Evolutionary conservation across 2,329 filamentous ascomycete genomes (phyloP), one percentile per base, ranked within the genome.

Genomic region (Hymenoscyphus scutula): DNA sequence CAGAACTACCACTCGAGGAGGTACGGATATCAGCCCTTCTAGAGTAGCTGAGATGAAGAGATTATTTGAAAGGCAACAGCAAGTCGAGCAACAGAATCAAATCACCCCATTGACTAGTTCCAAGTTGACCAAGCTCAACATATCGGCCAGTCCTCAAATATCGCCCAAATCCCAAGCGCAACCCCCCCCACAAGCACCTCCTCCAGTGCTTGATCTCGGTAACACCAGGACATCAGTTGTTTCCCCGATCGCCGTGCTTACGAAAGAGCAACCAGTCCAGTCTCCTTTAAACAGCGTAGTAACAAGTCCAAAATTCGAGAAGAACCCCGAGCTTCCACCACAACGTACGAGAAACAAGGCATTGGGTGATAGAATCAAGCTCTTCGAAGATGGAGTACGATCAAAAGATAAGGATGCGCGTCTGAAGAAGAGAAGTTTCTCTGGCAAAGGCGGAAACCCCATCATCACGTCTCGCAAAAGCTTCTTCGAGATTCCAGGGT

Each of bases 31-130:
- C 17, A 60, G 23, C 45, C 27, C 53, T 37, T 37, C 53, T n/a
- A 71, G 65, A 53, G 68, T 72, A 15, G 61, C 65, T n/a, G 69
- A 65, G 51, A 70, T 70, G 63, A 70, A 60, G 32, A 67, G 60
- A 48, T 32, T 65, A 8, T 72, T 72, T 56, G 69, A 72, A 32
- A 60, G 51, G 11, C 48, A 15, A 51, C 62, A 54, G 53, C 41
- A 27, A 32, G 11, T 11, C 23, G 30, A 34, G 54, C 17, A 19
- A 7, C 19, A 37, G 25, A 37, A 23, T 15, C 19, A 48, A n/a
- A n/a, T 41, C 17, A 25, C 53, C 15, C 17, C 17, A 51, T 13
- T 23, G 17, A 37, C 15, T 7, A 23, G n/a, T 56, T 13, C 55
- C 23, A 25, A 30, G 15, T 19, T 34, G 19, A 19, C 55, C 19